These are phyloP conservation scores for Filobasidium uniguttulatum DNA, from an alignment of 1,284 basidiomycete genomes.

Conservation along the genomic window DNA sequence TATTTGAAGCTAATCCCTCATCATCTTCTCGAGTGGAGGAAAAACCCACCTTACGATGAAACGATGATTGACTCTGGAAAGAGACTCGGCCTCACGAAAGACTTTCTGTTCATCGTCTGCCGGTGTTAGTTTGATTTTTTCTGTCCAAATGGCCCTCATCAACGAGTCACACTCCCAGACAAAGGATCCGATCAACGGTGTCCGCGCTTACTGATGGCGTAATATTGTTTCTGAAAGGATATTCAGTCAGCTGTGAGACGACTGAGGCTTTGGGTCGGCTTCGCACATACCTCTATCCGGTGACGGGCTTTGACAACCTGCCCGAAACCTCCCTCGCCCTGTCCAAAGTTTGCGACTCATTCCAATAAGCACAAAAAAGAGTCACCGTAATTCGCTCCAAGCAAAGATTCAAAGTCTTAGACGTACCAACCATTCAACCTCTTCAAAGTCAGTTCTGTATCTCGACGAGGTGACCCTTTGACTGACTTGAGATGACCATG, in stretches of 20 bases:
- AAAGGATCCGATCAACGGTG: conserved; percentile 39
- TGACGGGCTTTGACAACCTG: conserved; percentile 88
- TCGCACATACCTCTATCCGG: conserved; percentile 41
- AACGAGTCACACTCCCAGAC: conserved; percentile 39
- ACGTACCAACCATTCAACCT: conserved; percentile 35
- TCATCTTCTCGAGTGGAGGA: no score
- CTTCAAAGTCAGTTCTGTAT: conserved; percentile 36
- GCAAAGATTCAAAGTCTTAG: no score
- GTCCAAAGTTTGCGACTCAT: no score
- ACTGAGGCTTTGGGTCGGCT: conserved; percentile 17
- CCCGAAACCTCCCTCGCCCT: conserved; percentile 87
- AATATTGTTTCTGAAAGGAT: conserved; percentile 20
- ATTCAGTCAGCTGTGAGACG: not conserved
- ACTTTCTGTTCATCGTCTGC: conserved; percentile 72
- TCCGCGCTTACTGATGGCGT: conserved; percentile 32
- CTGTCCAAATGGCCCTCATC: conserved; percentile 45
- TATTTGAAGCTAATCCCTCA: no score
- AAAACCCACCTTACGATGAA: conserved; percentile 68
- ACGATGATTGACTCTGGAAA: conserved; percentile 73
- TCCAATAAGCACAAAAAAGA: no score
- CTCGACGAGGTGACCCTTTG: conserved; percentile 21
- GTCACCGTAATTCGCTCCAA: no score
- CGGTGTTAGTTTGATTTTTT: conserved; percentile 74
- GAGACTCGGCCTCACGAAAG: conserved; percentile 77
- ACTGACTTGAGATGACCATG: conserved; percentile 1